Conservation (phyloP, 2,329 filamentous ascomycete species). For the Pseudonectria buxi region DNA sequence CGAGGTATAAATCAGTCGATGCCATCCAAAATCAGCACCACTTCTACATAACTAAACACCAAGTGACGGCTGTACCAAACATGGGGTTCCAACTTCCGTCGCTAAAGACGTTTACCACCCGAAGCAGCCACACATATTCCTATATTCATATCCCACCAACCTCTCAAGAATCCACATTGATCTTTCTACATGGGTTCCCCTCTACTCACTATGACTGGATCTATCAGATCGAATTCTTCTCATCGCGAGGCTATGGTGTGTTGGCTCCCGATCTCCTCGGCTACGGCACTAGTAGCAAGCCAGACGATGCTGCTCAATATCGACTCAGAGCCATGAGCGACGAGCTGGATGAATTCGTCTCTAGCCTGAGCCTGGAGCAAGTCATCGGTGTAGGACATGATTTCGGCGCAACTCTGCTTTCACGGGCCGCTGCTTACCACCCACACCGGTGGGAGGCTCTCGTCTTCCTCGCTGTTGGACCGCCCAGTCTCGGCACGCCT, state of each 20-base stretch:
- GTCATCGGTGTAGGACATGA: slow-evolving; percentile 39
- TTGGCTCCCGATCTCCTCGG: slow-evolving; percentile 36
- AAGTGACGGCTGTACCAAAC: too few relatives aligned
- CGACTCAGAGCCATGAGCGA: slow-evolving; percentile 24
- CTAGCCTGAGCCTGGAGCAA: slow-evolving; percentile 22
- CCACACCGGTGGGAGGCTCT: slow-evolving; percentile 13
- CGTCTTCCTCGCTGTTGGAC: slow-evolving; percentile 26
- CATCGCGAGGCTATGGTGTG: slow-evolving; percentile 33
- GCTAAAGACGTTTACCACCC: slow-evolving; percentile 8
- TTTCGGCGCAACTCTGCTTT: slow-evolving; percentile 27
- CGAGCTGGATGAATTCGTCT: slow-evolving; percentile 28
- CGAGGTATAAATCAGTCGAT: too few relatives aligned
- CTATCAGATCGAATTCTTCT: slow-evolving; percentile 30
- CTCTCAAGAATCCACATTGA: slow-evolving; percentile 25
- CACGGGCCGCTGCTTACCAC: slow-evolving; percentile 22
- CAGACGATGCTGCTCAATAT: slow-evolving; percentile 22
- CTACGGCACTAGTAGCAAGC: slow-evolving; percentile 30
- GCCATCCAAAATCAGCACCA: too few relatives aligned
- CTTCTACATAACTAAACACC: too few relatives aligned
- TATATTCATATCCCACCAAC: slow-evolving; percentile 22
- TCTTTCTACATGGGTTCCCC: slow-evolving; percentile 44
- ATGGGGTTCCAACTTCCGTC: slow-evolving; percentile 6
- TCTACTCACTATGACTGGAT: slow-evolving; percentile 39
- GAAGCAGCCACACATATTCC: slow-evolving; percentile 20
- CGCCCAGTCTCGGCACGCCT: slow-evolving; percentile 18